A percentile compares a stretch with the other conserved stretches of the same genome.
Conservation (phyloP, 2,329 filamentous ascomycete species). For the Ascochyta fabae region DNA sequence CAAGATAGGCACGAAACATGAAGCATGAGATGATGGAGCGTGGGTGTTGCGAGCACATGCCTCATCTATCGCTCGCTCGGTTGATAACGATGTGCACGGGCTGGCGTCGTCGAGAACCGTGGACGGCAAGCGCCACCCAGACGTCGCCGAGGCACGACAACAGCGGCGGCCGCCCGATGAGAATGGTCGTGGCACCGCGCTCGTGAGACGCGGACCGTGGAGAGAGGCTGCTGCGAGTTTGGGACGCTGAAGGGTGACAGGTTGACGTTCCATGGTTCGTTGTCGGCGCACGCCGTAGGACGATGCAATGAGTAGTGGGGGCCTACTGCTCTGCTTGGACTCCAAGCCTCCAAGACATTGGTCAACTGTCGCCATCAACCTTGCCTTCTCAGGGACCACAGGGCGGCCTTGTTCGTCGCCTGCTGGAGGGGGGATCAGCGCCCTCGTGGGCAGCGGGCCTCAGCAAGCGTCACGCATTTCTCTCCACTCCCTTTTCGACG, state of each 20-base stretch:
- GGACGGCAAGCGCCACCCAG: conserved; percentile 10
- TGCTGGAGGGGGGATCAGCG: conserved; percentile 2
- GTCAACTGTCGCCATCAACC: conserved; percentile 19
- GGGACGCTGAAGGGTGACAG: conserved; percentile 10
- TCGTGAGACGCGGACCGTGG: not conserved
- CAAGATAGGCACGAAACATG: conserved; percentile 2
- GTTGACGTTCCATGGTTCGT: conserved; percentile 17
- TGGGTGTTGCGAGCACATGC: conserved; percentile 16
- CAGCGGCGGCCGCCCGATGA: not conserved
- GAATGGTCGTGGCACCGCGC: conserved; percentile 1
- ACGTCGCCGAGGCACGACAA: conserved; percentile 8
- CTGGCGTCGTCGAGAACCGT: conserved; percentile 6
- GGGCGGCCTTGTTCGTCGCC: conserved; percentile 10
- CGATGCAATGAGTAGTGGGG: conserved; percentile 3
- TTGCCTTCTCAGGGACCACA: conserved; percentile 8
- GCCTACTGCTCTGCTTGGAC: conserved; percentile 4
- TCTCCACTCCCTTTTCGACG: conserved; percentile 8
- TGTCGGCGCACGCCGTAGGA: conserved; percentile 10
- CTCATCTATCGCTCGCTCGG: conserved; percentile 6
- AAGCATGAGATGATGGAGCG: not conserved
- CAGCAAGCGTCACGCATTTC: conserved; percentile 5
- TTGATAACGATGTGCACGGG: conserved; percentile 12
- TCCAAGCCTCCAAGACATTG: conserved; percentile 15
- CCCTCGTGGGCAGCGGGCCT: conserved; percentile 12
- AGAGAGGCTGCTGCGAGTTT: not conserved